These are phyloP conservation scores for Coemansia nantahalensis DNA, from an alignment of 192 early-diverging fungal genomes.

Conservation along the genomic window DNA sequence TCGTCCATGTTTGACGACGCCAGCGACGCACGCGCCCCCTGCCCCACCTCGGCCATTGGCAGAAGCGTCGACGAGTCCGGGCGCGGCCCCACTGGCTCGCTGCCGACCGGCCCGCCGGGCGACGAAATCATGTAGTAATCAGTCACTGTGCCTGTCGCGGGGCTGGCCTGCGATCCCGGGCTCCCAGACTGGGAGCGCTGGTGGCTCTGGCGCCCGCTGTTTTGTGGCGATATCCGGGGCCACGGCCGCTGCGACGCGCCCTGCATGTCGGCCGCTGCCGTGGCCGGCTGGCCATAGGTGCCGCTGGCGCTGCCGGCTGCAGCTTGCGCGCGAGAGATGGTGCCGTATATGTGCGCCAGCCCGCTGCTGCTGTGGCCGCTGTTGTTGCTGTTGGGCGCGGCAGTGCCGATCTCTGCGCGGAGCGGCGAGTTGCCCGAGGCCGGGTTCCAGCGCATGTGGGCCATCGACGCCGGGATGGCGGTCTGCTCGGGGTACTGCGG, in stretches of 20 bases:
- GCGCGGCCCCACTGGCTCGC: slow-evolving; percentile 14
- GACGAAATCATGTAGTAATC: slow-evolving; percentile 41
- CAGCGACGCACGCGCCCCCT: slow-evolving; percentile 10
- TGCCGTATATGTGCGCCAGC: slow-evolving; percentile 16
- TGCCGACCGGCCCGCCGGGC: slow-evolving; percentile 12
- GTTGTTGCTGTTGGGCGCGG: no score
- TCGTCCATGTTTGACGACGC: slow-evolving; percentile 47
- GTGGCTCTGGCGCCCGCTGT: slow-evolving; percentile 3
- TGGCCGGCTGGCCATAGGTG: slow-evolving; percentile 12
- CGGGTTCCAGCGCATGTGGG: slow-evolving; percentile 46
- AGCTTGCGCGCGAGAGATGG: slow-evolving; percentile 25
- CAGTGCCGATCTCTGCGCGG: slow-evolving; percentile 21
- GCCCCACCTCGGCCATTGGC: slow-evolving; percentile 43
- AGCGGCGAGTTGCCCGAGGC: slow-evolving; percentile 33
- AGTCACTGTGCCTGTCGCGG: slow-evolving; percentile 10
- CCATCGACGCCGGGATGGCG: slow-evolving; percentile 14
- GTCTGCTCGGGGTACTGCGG: slow-evolving; percentile 26
- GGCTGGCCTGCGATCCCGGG: slow-evolving; percentile 3
- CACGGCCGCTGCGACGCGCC: slow-evolving; percentile 13
- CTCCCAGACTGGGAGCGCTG: background rate
- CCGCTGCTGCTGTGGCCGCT: no score
- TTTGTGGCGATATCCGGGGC: slow-evolving; percentile 13
- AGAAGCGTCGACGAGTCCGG: slow-evolving; percentile 30
- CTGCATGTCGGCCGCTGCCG: slow-evolving; percentile 1
- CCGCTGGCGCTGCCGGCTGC: slow-evolving; percentile 7